These are phyloP conservation scores for Kodamaea jinghongensis DNA, from an alignment of 805 yeast species.

Conservation along the genomic window DNA sequence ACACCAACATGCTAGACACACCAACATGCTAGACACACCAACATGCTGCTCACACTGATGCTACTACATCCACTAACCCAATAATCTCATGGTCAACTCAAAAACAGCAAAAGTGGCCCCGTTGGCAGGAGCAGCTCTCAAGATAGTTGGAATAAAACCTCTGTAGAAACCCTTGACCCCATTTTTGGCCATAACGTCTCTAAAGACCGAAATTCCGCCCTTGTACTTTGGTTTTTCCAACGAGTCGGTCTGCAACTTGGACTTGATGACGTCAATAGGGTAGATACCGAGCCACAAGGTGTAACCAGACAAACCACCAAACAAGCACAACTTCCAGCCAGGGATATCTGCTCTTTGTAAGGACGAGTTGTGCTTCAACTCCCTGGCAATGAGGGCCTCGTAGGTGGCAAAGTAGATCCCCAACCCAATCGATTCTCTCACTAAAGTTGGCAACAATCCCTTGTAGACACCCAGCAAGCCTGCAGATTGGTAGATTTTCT, in stretches of 20 bases:
- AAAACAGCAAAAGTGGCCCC: constrained; percentile 96
- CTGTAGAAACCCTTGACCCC: constrained; percentile 81
- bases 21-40: too few relatives aligned
- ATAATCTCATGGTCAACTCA: constrained; percentile 78
- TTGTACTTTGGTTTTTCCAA: constrained; percentile 58
- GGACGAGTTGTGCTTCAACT: constrained; percentile 43
- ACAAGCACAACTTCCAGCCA: constrained; percentile 80
- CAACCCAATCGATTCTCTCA: constrained; percentile 96
- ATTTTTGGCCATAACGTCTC: constrained; percentile 47
- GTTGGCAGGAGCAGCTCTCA: constrained; percentile 97
- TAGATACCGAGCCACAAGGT: constrained; percentile 82
- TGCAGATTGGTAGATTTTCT: constrained; percentile 49
- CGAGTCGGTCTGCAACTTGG: constrained; percentile 72
- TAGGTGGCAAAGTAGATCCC: constrained; percentile 89
- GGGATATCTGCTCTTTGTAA: constrained; percentile 71
- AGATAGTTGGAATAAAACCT: constrained; percentile 88
- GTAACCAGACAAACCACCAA: constrained; percentile 90
- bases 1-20: too few relatives aligned
- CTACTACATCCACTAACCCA: constrained; percentile 34
- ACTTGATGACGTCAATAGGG: constrained; percentile 90
- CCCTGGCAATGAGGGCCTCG: constrained; percentile 78
- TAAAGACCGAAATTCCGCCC: constrained; percentile 58
- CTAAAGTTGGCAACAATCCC: constrained; percentile 83
- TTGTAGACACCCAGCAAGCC: constrained; percentile 68
- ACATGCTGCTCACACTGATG: too few relatives aligned